Conservation (phyloP, 371 early-diverging fungal species). For the Rhizopus stolonifer region DNA sequence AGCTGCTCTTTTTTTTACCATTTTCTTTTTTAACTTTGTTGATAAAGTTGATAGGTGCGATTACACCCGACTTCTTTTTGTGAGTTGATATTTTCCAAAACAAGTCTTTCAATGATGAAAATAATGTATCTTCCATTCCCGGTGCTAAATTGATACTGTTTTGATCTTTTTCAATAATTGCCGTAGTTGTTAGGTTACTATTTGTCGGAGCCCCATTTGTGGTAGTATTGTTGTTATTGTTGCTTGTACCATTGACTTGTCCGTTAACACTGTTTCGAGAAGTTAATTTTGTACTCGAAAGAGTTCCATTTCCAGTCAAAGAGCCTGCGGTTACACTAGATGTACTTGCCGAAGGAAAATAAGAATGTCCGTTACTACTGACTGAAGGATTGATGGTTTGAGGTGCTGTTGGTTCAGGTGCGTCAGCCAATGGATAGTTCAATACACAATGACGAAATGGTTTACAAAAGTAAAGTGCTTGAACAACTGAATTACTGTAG, state of each 20-base stretch:
- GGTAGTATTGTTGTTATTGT: slow-evolving; percentile 6
- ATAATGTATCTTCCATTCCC: slow-evolving; percentile 78
- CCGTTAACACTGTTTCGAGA: slow-evolving; percentile 16
- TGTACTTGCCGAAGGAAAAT: slow-evolving; percentile 33
- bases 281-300: neutral
- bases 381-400: slow-evolving; percentile 6
- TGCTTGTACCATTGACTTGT: slow-evolving; percentile 7
- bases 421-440: slow-evolving; percentile 56
- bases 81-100: slow-evolving; percentile 84
- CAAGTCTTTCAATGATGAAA: slow-evolving; percentile 83
- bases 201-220: slow-evolving; percentile 2
- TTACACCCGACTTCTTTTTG: slow-evolving; percentile 79
- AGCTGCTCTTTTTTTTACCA: slow-evolving; percentile 63
- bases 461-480: slow-evolving; percentile 93
- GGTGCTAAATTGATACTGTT: slow-evolving; percentile 48
- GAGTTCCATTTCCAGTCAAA: slow-evolving; percentile 19
- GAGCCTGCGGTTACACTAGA: slow-evolving; percentile 31
- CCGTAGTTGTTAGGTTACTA: slow-evolving; percentile 5
- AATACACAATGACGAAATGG: slow-evolving; percentile 93
- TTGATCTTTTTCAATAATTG: slow-evolving; percentile 33
- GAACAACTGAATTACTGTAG: slow-evolving; percentile 95
- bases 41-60: slow-evolving; percentile 88
- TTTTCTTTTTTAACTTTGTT: slow-evolving; percentile 86
- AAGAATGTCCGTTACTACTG: slow-evolving; percentile 12
- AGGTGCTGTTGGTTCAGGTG: slow-evolving; percentile 3